These are phyloP conservation scores for Dioszegia hungarica DNA, from an alignment of 768 basidiomycete genomes.

Conservation along the genomic window DNA sequence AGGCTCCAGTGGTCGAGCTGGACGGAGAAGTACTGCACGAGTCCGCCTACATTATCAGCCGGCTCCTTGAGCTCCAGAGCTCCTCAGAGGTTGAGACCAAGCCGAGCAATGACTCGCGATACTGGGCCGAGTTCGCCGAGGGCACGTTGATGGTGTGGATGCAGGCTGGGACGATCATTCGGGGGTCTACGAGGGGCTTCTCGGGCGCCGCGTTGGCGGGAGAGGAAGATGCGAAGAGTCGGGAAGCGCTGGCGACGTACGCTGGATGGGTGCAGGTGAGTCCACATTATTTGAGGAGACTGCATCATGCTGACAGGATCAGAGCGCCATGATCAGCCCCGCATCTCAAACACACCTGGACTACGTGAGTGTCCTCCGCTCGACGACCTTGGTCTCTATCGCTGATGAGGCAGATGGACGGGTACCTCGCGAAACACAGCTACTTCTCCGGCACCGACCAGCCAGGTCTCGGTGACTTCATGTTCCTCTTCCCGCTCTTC, in stretches of 20 bases:
- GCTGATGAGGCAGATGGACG: conserved; percentile 30
- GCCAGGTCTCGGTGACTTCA: conserved; percentile 43
- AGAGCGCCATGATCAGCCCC: background rate
- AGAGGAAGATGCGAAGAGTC: background rate
- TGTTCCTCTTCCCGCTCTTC: conserved; percentile 43
- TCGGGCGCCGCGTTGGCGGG: background rate
- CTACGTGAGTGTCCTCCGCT: conserved; percentile 1
- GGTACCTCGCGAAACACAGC: conserved; percentile 20
- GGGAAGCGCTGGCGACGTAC: conserved; percentile 6
- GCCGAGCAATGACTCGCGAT: conserved; percentile 21
- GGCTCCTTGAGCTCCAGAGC: conserved; percentile 15
- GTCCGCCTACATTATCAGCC: conserved; percentile 34
- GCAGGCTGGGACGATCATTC: conserved; percentile 19
- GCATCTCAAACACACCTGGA: conserved; percentile 8
- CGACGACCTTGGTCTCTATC: background rate
- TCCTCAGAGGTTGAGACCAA: conserved; percentile 9
- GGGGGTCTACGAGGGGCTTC: background rate
- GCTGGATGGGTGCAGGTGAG: conserved; percentile 9
- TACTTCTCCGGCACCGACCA: conserved; percentile 38
- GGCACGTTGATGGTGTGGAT: conserved; percentile 38
- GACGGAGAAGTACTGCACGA: conserved; percentile 27
- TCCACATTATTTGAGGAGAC: background rate
- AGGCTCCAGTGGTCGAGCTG: conserved; percentile 29
- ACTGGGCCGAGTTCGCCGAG: conserved; percentile 41
- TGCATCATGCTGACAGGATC: background rate